phyloP scores from a whole-genome alignment of 2,329 filamentous ascomycete species.

The Fusarium nematophilum region DNA sequence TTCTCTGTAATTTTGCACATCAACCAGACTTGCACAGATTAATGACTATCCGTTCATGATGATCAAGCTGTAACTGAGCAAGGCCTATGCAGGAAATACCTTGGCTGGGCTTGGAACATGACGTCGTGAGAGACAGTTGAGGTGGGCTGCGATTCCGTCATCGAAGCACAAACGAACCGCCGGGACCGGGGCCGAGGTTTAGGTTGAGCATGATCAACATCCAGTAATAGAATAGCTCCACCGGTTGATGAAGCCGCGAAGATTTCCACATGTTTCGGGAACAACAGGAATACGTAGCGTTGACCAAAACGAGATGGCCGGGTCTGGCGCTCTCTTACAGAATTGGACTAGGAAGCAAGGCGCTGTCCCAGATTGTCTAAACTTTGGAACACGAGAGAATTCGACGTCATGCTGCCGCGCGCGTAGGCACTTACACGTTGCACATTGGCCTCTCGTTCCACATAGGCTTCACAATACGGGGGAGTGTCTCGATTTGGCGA shows the following conservation, averaged over 20 bases:
- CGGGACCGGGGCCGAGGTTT: slow-evolving; percentile 4
- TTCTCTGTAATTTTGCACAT: slow-evolving; percentile 10
- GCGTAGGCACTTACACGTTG: slow-evolving; percentile 27
- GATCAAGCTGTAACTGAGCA: slow-evolving; percentile 8
- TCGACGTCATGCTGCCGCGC: slow-evolving; percentile 31
- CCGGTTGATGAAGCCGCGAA: slow-evolving; percentile 18
- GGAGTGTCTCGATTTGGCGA: slow-evolving; percentile 9
- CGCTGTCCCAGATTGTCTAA: slow-evolving; percentile 9
- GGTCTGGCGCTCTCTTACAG: slow-evolving; percentile 15
- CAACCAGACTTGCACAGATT: neutral
- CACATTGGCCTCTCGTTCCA: neutral
- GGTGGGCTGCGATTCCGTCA: slow-evolving; percentile 29
- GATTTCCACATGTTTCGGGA: slow-evolving; percentile 17
- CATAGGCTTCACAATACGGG: slow-evolving; percentile 9
- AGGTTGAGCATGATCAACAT: slow-evolving; percentile 20
- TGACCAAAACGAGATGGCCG: slow-evolving; percentile 5
- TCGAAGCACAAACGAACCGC: slow-evolving; percentile 6
- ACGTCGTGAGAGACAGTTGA: slow-evolving; percentile 26
- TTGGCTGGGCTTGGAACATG: slow-evolving; percentile 2
- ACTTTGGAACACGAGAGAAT: neutral
- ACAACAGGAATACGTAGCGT: neutral
- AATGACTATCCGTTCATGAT: slow-evolving; percentile 15
- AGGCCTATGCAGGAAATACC: neutral
- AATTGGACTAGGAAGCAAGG: slow-evolving; percentile 20
- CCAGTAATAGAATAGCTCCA: slow-evolving; percentile 21